phyloP scores from a whole-genome alignment of 148 eudicot genomes.

The Chenopodium album region DNA sequence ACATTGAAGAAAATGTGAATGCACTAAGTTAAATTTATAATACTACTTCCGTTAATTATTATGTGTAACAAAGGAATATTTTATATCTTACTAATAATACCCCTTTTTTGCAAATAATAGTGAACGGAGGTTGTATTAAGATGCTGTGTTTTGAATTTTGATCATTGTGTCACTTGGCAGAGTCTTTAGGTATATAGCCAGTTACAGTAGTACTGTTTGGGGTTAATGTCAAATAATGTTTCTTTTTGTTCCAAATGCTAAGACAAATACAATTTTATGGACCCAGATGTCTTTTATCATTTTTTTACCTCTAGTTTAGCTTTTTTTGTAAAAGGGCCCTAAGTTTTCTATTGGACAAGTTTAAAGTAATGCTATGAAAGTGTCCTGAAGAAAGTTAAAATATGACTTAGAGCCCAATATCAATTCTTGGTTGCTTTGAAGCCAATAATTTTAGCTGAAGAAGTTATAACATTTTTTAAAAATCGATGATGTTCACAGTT shows the following conservation, averaged over 20 bases:
- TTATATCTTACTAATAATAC: too few species aligned
- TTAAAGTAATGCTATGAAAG: neutral
- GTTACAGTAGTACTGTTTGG: neutral
- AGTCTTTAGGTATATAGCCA: neutral
- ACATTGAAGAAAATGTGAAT: neutral
- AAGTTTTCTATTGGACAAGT: neutral
- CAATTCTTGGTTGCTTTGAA: neutral
- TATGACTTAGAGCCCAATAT: neutral
- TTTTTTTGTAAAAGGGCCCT: neutral
- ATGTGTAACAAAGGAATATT: too few species aligned
- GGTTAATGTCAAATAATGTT: neutral
- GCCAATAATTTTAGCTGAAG: neutral
- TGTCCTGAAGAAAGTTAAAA: neutral
- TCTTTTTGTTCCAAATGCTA: neutral
- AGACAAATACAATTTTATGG: neutral
- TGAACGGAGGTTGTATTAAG: too few species aligned
- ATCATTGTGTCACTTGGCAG: neutral
- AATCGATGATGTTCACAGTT: neutral
- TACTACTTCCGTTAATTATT: too few species aligned
- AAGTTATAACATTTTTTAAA: neutral
- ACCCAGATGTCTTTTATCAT: neutral
- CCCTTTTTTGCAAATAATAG: too few species aligned
- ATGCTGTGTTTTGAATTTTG: neutral
- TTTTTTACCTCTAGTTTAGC: neutral
- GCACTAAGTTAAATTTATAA: neutral